Percentiles rank a stretch among this genome's conserved stretches.
These are phyloP conservation scores for Colletotrichum sublineola DNA, from an alignment of 2,329 filamentous ascomycete genomes.

Conservation along the genomic window DNA sequence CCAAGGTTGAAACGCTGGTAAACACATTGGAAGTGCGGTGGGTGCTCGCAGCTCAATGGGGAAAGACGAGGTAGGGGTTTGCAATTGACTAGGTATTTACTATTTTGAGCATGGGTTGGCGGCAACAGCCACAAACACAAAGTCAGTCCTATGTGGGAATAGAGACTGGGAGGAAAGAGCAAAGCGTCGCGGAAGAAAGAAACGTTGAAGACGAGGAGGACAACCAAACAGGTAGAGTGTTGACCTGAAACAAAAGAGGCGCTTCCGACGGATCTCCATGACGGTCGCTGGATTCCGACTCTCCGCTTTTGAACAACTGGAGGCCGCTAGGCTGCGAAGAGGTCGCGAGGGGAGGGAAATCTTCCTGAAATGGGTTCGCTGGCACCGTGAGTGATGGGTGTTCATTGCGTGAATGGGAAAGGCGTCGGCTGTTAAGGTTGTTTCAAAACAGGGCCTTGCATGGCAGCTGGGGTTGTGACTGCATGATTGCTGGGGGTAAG, in stretches of 20 bases:
- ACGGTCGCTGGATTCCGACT: slow-evolving; percentile 14
- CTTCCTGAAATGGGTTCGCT: slow-evolving; percentile 25
- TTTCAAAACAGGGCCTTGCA: slow-evolving; percentile 38
- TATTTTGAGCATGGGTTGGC: slow-evolving; percentile 27
- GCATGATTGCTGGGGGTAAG: slow-evolving; percentile 23
- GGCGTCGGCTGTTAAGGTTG: slow-evolving; percentile 37
- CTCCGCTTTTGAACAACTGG: slow-evolving; percentile 7
- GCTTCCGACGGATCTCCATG: slow-evolving; percentile 26
- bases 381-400: slow-evolving; percentile 7
- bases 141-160: slow-evolving; percentile 7
- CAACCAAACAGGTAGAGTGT: not conserved
- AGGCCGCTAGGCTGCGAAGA: slow-evolving; percentile 27
- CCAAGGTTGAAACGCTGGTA: slow-evolving; percentile 34
- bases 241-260: slow-evolving; percentile 39
- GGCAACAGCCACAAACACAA: slow-evolving; percentile 21
- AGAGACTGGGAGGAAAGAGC: slow-evolving; percentile 2
- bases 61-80: slow-evolving; percentile 32
- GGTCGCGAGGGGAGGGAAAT: slow-evolving; percentile 16
- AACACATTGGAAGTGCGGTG: slow-evolving; percentile 33
- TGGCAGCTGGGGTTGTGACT: slow-evolving; percentile 31
- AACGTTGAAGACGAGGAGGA: not conserved
- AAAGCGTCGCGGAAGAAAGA: slow-evolving; percentile 15
- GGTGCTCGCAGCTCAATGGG: slow-evolving; percentile 27
- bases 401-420: slow-evolving; percentile 23
- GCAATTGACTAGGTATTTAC: slow-evolving; percentile 33